These are phyloP conservation scores for Pestalotiopsis sp. DNA, from an alignment of 2,329 filamentous ascomycete genomes.

Conservation along the genomic window DNA sequence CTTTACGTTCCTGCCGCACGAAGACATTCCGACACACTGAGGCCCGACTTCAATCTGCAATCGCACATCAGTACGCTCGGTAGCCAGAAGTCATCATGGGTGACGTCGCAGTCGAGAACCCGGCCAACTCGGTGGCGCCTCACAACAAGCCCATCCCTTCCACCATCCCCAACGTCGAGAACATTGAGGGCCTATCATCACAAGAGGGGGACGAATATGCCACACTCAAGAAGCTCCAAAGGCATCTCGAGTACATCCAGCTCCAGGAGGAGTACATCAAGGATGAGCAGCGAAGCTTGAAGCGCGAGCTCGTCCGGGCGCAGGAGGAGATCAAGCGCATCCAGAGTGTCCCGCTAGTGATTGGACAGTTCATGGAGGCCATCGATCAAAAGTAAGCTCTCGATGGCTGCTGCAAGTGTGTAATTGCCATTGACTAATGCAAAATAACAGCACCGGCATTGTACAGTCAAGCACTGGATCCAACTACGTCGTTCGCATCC, in stretches of 20 bases:
- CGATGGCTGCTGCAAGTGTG: too few species aligned
- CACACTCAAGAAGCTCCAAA: slow-evolving; percentile 92
- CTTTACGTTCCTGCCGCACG: not conserved
- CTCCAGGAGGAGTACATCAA: slow-evolving; percentile 99
- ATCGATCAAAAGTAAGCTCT: slow-evolving; percentile 91
- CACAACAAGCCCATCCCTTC: slow-evolving; percentile 81
- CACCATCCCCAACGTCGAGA: slow-evolving; percentile 87
- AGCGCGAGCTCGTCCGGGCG: slow-evolving; percentile 93
- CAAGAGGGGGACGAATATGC: slow-evolving; percentile 93
- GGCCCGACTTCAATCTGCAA: not conserved
- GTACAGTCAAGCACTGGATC: slow-evolving; percentile 98
- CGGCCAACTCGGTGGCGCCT: slow-evolving; percentile 71
- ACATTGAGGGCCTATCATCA: slow-evolving; percentile 79
- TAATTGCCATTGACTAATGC: not conserved
- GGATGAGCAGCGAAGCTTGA: slow-evolving; percentile 97
- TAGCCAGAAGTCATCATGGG: slow-evolving; percentile 63
- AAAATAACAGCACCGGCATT: slow-evolving; percentile 77
- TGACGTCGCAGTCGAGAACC: slow-evolving; percentile 83
- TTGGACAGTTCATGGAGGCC: slow-evolving; percentile 99
- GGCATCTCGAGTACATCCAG: slow-evolving; percentile 97
- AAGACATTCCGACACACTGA: not conserved
- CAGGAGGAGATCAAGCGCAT: slow-evolving; percentile 99
- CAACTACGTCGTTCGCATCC: slow-evolving; percentile 97
- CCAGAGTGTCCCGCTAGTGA: slow-evolving; percentile 95
- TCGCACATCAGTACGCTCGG: not conserved